Base-by-base conservation (phyloP, 306 rosid genomes). In the Trifolium repens region DNA sequence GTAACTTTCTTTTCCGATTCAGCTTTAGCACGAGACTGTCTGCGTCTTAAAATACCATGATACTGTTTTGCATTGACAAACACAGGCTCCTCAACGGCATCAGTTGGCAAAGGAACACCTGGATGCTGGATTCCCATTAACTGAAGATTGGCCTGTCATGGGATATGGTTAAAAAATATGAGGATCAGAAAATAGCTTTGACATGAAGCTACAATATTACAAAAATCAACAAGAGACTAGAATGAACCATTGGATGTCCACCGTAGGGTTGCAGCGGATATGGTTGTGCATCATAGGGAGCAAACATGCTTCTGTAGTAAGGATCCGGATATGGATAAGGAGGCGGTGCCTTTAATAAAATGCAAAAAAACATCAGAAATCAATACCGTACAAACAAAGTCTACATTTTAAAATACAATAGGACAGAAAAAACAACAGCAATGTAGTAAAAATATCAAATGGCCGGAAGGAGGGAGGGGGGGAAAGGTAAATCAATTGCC, bases 111-210 rank as follows among this genome's bases (percentile, higher is more conserved):
- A 67, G 98, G 98, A 82, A 91, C 96, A 34, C 97, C 97, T 14
- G 93, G 96, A 82, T 93, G 97, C 84, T 93, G 97, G 71, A 93
- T 93, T 80, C 97, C 98, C 98, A 93, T 93, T 70, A 93, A 80
- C 85, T 94, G 98, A 80, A 94, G 90, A 79, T 94, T 93, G 73
- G 89, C 96, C 97, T 91, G 86, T 27, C 74, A 69, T 22, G 65
- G 77, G 66, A 42, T 79, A 68, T 70, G 59, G 68, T 58, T 75
- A 46, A 70, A 79, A 39, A 49, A 67, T 47, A 53, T 7, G 42
- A 42, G 24, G 62, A 49, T 57, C 50, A 50, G 43, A 26, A 60
- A 60, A 70, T 37, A 34, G 50, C 30, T 61, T 43, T 10, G 61
- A 74, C 24, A 61, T 63, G 77, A 71, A 59, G 63, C 39, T 42